Evolutionary conservation across 768 basidiomycete species (phyloP).

Genomic region (Dioszegia aurantiaca): DNA sequence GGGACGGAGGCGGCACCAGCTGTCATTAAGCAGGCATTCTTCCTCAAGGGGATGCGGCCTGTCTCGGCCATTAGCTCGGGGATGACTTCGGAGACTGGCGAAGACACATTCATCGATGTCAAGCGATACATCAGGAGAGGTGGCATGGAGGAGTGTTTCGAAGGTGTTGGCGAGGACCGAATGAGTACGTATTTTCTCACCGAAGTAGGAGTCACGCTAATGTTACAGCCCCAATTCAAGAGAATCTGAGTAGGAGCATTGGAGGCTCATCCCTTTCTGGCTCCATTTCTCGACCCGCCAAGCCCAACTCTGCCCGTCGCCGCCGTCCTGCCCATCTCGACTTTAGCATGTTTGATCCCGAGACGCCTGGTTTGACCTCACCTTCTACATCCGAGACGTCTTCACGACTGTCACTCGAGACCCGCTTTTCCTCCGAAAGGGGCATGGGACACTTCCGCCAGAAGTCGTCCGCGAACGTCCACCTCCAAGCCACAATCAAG

Average conservation of each 20-base stretch:
- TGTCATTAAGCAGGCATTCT: conserved; percentile 19
- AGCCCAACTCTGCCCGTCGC: conserved; percentile 19
- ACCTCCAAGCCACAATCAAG: conserved; percentile 34
- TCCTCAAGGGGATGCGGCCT: conserved; percentile 35
- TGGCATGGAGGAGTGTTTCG: conserved; percentile 12
- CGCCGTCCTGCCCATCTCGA: conserved; percentile 33
- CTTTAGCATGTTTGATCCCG: conserved; percentile 12
- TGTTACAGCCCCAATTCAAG: conserved; percentile 5
- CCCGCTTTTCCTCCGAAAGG: conserved; percentile 25
- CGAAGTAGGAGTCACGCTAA: neutral
- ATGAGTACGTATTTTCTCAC: conserved; percentile 23
- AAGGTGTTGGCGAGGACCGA: conserved; percentile 29
- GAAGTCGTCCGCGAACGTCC: conserved; percentile 40
- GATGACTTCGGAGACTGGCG: conserved; percentile 17
- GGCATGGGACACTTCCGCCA: conserved; percentile 38
- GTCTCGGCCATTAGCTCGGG: conserved; percentile 28
- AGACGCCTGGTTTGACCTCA: conserved; percentile 39
- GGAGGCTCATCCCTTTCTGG: conserved; percentile 3
- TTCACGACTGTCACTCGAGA: conserved; percentile 37
- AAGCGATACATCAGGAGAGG: conserved; percentile 16
- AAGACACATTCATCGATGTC: conserved; percentile 37
- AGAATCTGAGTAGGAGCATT: conserved; percentile 6
- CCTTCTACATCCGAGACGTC: conserved; percentile 41
- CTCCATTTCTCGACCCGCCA: conserved; percentile 23
- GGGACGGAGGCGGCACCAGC: conserved; percentile 14